Conservation (phyloP, 202 grass and related monocot species). For the Sporobolus alterniflorus region DNA sequence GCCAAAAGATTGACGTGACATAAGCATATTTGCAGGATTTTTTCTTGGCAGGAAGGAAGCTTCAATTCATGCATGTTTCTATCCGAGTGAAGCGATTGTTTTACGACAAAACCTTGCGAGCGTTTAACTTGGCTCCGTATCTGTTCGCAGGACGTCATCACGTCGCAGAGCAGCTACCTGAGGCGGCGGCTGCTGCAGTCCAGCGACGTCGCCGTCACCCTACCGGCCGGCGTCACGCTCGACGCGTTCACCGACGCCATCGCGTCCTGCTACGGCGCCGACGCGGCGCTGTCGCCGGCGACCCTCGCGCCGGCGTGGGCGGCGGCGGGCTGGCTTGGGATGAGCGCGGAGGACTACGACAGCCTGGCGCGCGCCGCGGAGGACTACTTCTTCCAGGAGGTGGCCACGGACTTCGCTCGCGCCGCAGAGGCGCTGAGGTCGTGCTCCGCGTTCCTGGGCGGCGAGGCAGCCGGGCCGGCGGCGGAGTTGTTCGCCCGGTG, state of each 20-base stretch:
- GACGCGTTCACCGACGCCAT: conserved; percentile 46
- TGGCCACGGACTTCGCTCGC: conserved; percentile 52
- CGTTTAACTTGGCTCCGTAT: neutral
- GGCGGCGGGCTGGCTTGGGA: conserved; percentile 72
- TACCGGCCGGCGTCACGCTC: conserved; percentile 52
- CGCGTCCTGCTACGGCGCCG: conserved; percentile 66
- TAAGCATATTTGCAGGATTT: neutral
- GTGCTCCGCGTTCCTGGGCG: conserved; percentile 52
- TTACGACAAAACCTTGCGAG: neutral
- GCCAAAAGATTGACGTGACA: neutral
- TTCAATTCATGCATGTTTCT: neutral
- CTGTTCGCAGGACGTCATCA: conserved; percentile 62
- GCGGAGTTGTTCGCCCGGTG: conserved; percentile 71
- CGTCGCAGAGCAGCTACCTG: conserved; percentile 65
- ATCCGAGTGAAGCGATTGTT: too few species aligned
- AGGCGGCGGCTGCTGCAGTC: conserved; percentile 57
- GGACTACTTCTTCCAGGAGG: conserved; percentile 85
- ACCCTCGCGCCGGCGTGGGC: conserved; percentile 61
- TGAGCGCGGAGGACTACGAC: conserved; percentile 29
- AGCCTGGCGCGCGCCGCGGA: conserved; percentile 49
- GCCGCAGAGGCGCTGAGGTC: conserved; percentile 54
- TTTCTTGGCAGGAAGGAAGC: too few species aligned
- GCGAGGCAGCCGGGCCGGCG: conserved; percentile 34
- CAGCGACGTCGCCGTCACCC: conserved; percentile 49
- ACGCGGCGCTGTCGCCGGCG: conserved; percentile 39